Evolutionary conservation across 164 flowering plant species (phyloP).

Genomic region (Malania oleifera): DNA sequence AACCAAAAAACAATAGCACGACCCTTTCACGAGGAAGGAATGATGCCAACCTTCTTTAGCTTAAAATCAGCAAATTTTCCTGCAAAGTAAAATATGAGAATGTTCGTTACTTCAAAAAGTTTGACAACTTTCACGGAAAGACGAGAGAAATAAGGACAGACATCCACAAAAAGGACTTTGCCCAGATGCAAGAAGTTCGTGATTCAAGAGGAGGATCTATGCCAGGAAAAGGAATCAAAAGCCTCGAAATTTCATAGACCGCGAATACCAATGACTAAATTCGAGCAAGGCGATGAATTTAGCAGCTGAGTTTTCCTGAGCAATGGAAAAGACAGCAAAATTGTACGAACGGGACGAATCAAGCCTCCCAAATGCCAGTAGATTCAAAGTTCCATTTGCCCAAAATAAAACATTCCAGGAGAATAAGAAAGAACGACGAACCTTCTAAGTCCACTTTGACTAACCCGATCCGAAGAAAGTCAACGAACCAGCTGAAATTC

Average conservation of each 20-base stretch:
- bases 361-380: background rate
- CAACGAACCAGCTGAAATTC: background rate
- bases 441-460: background rate
- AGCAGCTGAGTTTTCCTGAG: too few species aligned
- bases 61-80: slow-evolving; percentile 11
- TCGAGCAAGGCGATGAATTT: background rate
- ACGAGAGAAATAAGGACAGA: background rate
- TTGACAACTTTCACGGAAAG: background rate
- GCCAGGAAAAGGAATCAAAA: background rate
- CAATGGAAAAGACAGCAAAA: too few species aligned
- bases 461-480: background rate
- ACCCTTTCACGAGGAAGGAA: slow-evolving; percentile 1
- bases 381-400: background rate
- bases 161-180: background rate
- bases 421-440: background rate
- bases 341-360: background rate
- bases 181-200: slow-evolving; percentile 5
- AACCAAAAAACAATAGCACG: slow-evolving; percentile 8
- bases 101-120: background rate
- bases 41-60: background rate
- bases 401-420: background rate
- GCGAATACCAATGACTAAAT: background rate
- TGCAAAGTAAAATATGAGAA: slow-evolving; percentile 8
- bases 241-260: background rate
- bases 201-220: background rate